phyloP scores from a whole-genome alignment of 805 yeast genomes.

The Metschnikowia shivogae region DNA sequence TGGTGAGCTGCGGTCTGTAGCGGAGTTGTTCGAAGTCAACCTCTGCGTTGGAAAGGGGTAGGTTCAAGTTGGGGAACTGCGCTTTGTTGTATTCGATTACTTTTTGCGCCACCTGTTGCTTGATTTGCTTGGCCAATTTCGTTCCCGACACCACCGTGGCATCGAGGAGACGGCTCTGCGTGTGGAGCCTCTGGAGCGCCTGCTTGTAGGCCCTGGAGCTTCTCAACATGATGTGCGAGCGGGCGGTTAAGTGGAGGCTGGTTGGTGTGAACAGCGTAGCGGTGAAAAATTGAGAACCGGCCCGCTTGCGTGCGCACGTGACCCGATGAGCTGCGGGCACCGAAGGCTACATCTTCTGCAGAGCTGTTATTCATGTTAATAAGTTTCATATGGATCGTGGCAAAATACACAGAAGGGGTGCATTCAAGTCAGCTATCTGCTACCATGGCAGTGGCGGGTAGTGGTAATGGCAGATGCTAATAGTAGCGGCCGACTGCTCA shows the following conservation, averaged over 20 bases:
- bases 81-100: constrained; percentile 34
- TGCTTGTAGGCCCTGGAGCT: constrained; percentile 10
- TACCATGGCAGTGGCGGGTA: not conserved
- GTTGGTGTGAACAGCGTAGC: not conserved
- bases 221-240: constrained; percentile 9
- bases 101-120: constrained; percentile 36
- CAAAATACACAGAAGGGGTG: no score
- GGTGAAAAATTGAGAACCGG: constrained; percentile 1
- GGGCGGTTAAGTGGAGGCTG: not conserved
- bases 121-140: constrained; percentile 36
- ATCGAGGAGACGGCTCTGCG: constrained; percentile 18
- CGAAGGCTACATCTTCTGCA: no score
- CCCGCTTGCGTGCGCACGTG: constrained; percentile 2
- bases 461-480: no score
- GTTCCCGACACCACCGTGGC: constrained; percentile 42
- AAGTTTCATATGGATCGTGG: no score
- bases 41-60: constrained; percentile 15
- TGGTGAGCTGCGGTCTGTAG: constrained; percentile 73
- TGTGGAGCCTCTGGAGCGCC: constrained; percentile 11
- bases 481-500: not conserved
- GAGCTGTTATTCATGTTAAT: no score
- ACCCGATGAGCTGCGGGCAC: constrained; percentile 1
- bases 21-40: constrained; percentile 28
- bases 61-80: constrained; percentile 21
- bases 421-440: no score